Evolutionary conservation across 176 grass and related monocot species (phyloP), one percentile per base, ranked within the genome.

Genomic region (Cymbopogon citratus): DNA sequence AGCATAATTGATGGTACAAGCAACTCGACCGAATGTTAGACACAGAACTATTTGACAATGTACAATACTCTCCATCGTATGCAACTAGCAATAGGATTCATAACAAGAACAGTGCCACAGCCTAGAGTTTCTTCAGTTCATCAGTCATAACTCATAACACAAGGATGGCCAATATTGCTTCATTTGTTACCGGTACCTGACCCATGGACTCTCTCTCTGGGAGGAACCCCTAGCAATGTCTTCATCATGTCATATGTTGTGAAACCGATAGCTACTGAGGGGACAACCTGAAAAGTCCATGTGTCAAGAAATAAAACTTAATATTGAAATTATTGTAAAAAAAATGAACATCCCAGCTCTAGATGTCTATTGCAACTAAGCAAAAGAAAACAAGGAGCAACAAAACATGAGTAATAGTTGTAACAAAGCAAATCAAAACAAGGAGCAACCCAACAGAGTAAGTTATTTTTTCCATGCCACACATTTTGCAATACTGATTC

Each of bases 211-310:
- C 85, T 95, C 41, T 89, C 84, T 73, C 96, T 78, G 2, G 96
- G 92, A 25, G 92, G 88, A 43, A 98, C 92, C 69, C 73, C 78
- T 45, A 98, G 73, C 33, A 91, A 82, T 72, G 52, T 78, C 91
- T 98, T 98, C 90, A 98, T 98, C 87, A 88, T 86, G 85, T 98
- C 96, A 77, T 98, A 95, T 65, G 96, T 90, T 36, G 96, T 98
- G 76, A 98, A 98, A 74, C 92, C 95, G 4, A 98, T 98, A 51
- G 95, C 90, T 56, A 98, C 92, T 1, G 96, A 98, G 59, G 96
- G 96, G 74, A 98, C 92, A 11, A 98, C 96, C 96, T 98, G 82
- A 74, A 56, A 80, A 81, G 8, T 56, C 1, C 24, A 80, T 25
- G 67, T 34, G 7, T 63, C 75, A 52, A 63, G 11, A 61, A 16